These are phyloP conservation scores for Blepharisma undulans DNA, from an alignment of 169 alveolate genomes.

Conservation along the genomic window DNA sequence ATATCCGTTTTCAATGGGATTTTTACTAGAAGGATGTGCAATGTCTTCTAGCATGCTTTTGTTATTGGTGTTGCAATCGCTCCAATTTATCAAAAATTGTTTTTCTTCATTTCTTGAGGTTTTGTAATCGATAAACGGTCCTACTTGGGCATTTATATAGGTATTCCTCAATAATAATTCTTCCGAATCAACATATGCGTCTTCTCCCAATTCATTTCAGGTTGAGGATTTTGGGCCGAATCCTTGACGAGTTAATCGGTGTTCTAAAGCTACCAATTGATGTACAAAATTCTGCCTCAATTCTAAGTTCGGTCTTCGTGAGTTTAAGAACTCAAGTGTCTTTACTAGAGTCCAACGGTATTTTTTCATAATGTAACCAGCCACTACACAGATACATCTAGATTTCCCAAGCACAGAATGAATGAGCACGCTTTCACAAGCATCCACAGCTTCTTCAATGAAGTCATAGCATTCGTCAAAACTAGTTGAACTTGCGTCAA, in stretches of 20 bases:
- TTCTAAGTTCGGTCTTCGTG: slow-evolving; percentile 83
- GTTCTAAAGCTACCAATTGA: slow-evolving; percentile 72
- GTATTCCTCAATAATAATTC: slow-evolving; percentile 82
- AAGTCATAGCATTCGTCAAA: slow-evolving; percentile 68
- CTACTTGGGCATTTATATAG: slow-evolving; percentile 80
- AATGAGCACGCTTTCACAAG: slow-evolving; percentile 80
- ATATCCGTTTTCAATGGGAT: slow-evolving; percentile 3
- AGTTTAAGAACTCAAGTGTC: slow-evolving; percentile 79
- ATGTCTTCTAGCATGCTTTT: slow-evolving; percentile 2
- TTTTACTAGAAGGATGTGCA: neutral
- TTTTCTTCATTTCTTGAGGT: neutral
- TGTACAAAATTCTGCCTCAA: slow-evolving; percentile 77
- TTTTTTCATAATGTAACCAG: slow-evolving; percentile 83
- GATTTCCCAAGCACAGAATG: slow-evolving; percentile 83
- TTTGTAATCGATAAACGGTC: neutral
- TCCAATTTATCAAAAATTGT: neutral
- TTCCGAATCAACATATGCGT: slow-evolving; percentile 46
- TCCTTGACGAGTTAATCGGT: slow-evolving; percentile 57
- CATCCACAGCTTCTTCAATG: slow-evolving; percentile 65
- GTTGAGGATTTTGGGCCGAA: slow-evolving; percentile 52
- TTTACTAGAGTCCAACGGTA: slow-evolving; percentile 83
- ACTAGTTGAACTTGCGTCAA: slow-evolving; percentile 77
- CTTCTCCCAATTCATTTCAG: slow-evolving; percentile 56
- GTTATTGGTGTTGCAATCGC: neutral
- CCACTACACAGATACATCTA: slow-evolving; percentile 81